Evolutionary conservation across 2,329 filamentous ascomycete genomes (phyloP).

Genomic region (Reticulascus tulasneorum): DNA sequence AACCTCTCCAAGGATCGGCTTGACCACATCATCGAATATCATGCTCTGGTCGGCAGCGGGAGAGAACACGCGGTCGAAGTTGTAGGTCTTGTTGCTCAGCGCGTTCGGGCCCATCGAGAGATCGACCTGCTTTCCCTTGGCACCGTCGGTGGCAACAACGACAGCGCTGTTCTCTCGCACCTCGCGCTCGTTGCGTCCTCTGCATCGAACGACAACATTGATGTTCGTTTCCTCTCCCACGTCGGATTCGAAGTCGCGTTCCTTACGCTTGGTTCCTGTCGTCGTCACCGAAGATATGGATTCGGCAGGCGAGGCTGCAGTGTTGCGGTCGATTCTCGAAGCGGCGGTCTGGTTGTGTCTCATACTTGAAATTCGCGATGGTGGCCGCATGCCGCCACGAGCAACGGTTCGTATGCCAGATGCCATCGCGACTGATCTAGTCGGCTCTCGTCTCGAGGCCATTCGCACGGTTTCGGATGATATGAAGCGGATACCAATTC

Average conservation of each 20-base stretch:
- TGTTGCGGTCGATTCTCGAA: slow-evolving; percentile 27
- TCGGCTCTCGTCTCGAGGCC: slow-evolving; percentile 16
- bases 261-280: slow-evolving; percentile 74
- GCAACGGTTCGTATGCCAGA: slow-evolving; percentile 9
- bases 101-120: slow-evolving; percentile 90
- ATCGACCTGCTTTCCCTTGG: slow-evolving; percentile 78
- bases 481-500: neutral
- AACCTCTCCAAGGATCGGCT: slow-evolving; percentile 89
- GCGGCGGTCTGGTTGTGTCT: slow-evolving; percentile 11
- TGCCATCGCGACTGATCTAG: slow-evolving; percentile 11
- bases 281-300: slow-evolving; percentile 60
- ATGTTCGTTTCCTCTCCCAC: slow-evolving; percentile 84
- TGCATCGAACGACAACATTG: slow-evolving; percentile 91
- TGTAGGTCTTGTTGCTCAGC: slow-evolving; percentile 91
- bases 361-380: slow-evolving; percentile 12
- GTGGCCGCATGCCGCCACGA: slow-evolving; percentile 9
- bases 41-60: slow-evolving; percentile 90
- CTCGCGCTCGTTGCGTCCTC: slow-evolving; percentile 89
- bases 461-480: neutral
- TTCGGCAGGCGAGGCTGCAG: slow-evolving; percentile 65
- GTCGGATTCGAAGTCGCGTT: slow-evolving; percentile 74
- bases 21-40: slow-evolving; percentile 92
- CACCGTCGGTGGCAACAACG: slow-evolving; percentile 82
- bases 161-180: slow-evolving; percentile 92
- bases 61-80: slow-evolving; percentile 96